Evolutionary conservation across 2,329 filamentous ascomycete species (phyloP), one percentile per base, ranked within the genome.

Genomic region (Pseudogymnoascus sp.): DNA sequence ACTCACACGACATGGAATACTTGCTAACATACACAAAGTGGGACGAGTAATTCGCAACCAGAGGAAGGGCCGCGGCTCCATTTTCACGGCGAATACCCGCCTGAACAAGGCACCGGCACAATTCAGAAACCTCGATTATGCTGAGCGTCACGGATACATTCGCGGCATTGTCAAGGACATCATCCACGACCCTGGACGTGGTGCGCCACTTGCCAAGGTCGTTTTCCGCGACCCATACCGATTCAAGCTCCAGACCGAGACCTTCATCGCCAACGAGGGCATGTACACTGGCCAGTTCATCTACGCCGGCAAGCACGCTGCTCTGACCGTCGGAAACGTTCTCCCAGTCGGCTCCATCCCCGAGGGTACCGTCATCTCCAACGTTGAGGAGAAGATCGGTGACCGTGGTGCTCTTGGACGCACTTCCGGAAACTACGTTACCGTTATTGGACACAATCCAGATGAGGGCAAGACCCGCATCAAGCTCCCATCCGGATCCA

Each of bases 201-300:
- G 94, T 82, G 91, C 95, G 79, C 94, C 94, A 72, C 90, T 99
- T 75, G 94, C 94, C 76, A 90, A 90, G 80, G 92, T 99, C 74
- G 81, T 85, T 72, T 99, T 99, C 90, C 92, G 94, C 73, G 89
- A 95, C 80, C 91, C 94, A 73, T 99, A 99, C 88, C 85, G 86
- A 79, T 97, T 90, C 89, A 96, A 95, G 87, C 87, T 92, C 76
- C 82, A 91, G 77, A 92, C 88, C 78, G 92, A 99, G 88, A 99
- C 94, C 71, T 96, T 99, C 88, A 99, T 99, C 76, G 94, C 94
- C 80, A 99, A 97, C 82, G 94, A 97, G 84, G 94, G 94, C 82
- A 96, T 97, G 92, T 99, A 97, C 90, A 96, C 94, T 70, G 94
- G 94, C 77, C 94, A 99, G 81, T 99, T 99, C 85, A 91, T 99